Percentiles rank a stretch among this genome's conserved stretches.
Conservation (phyloP, 169 alveolate species). For the Plasmodium inui region DNA sequence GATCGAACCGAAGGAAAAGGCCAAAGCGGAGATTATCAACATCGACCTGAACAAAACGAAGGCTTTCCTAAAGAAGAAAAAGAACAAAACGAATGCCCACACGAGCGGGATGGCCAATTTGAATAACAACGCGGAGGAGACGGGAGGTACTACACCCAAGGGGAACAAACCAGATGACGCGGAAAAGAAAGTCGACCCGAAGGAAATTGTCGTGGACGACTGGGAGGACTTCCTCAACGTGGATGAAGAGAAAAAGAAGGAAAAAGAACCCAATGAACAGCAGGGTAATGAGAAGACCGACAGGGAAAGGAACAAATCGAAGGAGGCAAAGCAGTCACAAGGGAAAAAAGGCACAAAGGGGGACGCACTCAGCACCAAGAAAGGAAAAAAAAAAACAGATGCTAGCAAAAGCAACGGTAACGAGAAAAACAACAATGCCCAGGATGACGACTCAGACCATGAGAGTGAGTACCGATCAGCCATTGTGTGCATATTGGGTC, state of each 20-base stretch:
- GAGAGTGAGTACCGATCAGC: conserved; percentile 94
- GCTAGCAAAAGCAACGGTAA: neutral
- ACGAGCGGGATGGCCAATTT: neutral
- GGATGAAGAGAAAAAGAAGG: conserved; percentile 40
- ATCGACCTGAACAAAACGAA: conserved; percentile 36
- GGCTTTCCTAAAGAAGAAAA: conserved; percentile 59
- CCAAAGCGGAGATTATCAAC: conserved; percentile 64
- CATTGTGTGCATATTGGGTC: conserved; percentile 98
- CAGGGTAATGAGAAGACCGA: conserved; percentile 78
- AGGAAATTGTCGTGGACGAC: conserved; percentile 58
- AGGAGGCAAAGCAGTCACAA: neutral
- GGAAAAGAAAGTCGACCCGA: conserved; percentile 9
- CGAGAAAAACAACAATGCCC: neutral
- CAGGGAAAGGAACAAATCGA: conserved; percentile 50
- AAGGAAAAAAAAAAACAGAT: conserved; percentile 15
- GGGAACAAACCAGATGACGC: conserved; percentile 35
- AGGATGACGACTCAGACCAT: conserved; percentile 30
- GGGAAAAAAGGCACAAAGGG: neutral
- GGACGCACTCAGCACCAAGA: neutral
- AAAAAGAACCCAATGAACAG: conserved; percentile 35
- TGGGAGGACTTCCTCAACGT: conserved; percentile 35
- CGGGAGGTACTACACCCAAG: neutral
- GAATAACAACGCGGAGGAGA: neutral
- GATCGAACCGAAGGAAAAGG: conserved; percentile 67
- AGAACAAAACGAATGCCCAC: conserved; percentile 6